These are phyloP conservation scores for Beauveria sp. DNA, from an alignment of 2,329 filamentous ascomycete species.

Conservation along the genomic window DNA sequence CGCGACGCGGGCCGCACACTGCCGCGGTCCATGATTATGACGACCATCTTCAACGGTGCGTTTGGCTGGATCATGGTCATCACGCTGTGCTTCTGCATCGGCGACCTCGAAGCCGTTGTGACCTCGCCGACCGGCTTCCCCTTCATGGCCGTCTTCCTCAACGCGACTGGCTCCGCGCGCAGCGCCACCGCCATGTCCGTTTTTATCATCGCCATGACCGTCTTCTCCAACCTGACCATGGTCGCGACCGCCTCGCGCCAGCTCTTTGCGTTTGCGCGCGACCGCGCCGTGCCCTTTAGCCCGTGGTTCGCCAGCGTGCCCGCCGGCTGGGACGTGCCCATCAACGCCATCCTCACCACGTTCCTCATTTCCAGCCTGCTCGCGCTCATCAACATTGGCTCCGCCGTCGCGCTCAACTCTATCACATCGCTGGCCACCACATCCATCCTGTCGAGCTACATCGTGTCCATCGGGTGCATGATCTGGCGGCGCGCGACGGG, in stretches of 20 bases:
- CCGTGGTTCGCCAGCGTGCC: slow-evolving; percentile 11
- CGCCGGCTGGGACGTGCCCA: slow-evolving; percentile 13
- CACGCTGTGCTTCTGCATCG: slow-evolving; percentile 26
- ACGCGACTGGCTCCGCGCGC: slow-evolving; percentile 16
- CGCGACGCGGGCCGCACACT: slow-evolving; percentile 23
- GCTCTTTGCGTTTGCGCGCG: slow-evolving; percentile 26
- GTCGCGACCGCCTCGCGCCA: slow-evolving; percentile 23
- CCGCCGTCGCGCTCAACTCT: slow-evolving; percentile 43
- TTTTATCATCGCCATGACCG: slow-evolving; percentile 20
- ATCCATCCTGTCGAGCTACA: slow-evolving; percentile 43
- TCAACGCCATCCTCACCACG: slow-evolving; percentile 20
- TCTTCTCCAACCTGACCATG: slow-evolving; percentile 20
- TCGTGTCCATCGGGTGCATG: slow-evolving; percentile 39
- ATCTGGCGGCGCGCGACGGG: slow-evolving; percentile 33
- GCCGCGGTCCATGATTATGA: slow-evolving; percentile 26
- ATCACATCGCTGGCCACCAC: slow-evolving; percentile 44
- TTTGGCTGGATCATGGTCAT: slow-evolving; percentile 28
- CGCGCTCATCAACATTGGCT: slow-evolving; percentile 44
- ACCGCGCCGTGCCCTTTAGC: slow-evolving; percentile 22
- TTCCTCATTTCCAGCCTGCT: slow-evolving; percentile 36
- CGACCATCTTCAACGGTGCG: slow-evolving; percentile 24
- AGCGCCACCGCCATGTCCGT: slow-evolving; percentile 20
- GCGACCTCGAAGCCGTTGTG: slow-evolving; percentile 19
- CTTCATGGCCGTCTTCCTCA: slow-evolving; percentile 23
- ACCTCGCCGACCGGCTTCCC: slow-evolving; percentile 19